Conservation (phyloP, 2,329 filamentous ascomycete species). For the Massarina eburnea region DNA sequence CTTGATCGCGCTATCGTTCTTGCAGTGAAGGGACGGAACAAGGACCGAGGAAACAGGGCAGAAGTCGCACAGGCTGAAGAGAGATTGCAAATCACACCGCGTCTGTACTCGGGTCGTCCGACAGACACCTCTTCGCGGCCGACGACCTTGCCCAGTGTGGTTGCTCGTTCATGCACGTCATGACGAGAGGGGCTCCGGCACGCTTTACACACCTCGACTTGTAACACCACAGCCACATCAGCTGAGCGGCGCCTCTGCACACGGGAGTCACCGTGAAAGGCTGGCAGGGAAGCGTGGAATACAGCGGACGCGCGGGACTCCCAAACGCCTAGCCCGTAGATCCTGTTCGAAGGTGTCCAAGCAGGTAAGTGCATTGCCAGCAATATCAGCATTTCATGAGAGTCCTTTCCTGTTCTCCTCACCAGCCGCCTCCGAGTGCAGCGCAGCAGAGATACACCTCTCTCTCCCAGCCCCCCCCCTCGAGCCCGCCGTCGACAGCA, state of each 20-base stretch:
- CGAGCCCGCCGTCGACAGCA: slow-evolving; percentile 1
- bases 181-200: slow-evolving; percentile 14
- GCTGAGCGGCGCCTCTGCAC: too few relatives aligned
- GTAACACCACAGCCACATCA: too few relatives aligned
- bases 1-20: slow-evolving; percentile 4
- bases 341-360: background rate
- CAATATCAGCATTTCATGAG: background rate
- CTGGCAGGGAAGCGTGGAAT: too few relatives aligned
- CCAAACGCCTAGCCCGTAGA: background rate
- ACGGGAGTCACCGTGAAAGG: too few relatives aligned
- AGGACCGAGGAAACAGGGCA: slow-evolving; percentile 5
- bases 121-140: slow-evolving; percentile 5
- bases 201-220: too few relatives aligned
- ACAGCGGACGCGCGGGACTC: too few relatives aligned
- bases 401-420: slow-evolving; percentile 3
- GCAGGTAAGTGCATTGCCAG: background rate
- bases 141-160: slow-evolving; percentile 10
- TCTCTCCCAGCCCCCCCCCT: background rate
- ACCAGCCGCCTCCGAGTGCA: too few relatives aligned
- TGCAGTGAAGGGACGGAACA: slow-evolving; percentile 3
- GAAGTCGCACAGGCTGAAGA: slow-evolving; percentile 6
- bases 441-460: too few relatives aligned
- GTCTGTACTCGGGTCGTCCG: slow-evolving; percentile 11
- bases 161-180: slow-evolving; percentile 19
- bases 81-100: slow-evolving; percentile 15